Evolutionary conservation across 2,329 filamentous ascomycete species (phyloP).

Genomic region (Monosporascus sp.): DNA sequence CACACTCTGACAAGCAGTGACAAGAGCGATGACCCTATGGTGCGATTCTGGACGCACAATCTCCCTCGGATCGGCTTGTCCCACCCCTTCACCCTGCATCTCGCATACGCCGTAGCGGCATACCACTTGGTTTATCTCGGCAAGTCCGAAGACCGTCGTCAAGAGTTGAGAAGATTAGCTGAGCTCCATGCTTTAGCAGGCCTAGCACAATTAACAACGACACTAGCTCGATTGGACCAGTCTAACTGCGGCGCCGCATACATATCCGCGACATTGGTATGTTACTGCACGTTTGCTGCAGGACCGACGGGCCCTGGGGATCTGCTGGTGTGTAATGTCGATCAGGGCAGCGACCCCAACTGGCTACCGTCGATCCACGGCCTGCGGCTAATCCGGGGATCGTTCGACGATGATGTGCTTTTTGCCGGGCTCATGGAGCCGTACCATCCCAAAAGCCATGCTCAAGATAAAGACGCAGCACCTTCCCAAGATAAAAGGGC

Average conservation of each 20-base stretch:
- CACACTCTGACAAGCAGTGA: conserved; percentile 11
- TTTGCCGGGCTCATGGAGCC: conserved; percentile 3
- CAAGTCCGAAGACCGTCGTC: not conserved
- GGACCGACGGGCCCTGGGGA: conserved; percentile 23
- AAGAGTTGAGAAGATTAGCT: conserved; percentile 15
- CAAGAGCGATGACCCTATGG: conserved; percentile 13
- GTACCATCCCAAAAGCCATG: not conserved
- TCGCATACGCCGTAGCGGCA: conserved; percentile 21
- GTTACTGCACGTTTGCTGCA: conserved; percentile 26
- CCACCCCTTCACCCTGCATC: conserved; percentile 25
- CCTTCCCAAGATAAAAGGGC: not conserved
- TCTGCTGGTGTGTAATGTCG: conserved; percentile 22
- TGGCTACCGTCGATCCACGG: conserved; percentile 6
- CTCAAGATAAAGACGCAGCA: not conserved
- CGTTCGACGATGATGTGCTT: conserved; percentile 1
- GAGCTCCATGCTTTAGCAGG: conserved; percentile 21
- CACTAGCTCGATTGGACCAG: conserved; percentile 17
- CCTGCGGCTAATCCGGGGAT: conserved; percentile 1
- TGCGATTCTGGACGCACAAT: conserved; percentile 24
- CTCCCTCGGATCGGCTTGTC: conserved; percentile 23
- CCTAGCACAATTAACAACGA: conserved; percentile 20
- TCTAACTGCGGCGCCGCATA: conserved; percentile 27
- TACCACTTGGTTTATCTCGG: conserved; percentile 22
- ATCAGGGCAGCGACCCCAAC: conserved; percentile 3
- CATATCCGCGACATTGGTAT: conserved; percentile 22